Base-by-base conservation (phyloP, 495 filamentous ascomycete species). In the Annulohypoxylon bovei region DNA sequence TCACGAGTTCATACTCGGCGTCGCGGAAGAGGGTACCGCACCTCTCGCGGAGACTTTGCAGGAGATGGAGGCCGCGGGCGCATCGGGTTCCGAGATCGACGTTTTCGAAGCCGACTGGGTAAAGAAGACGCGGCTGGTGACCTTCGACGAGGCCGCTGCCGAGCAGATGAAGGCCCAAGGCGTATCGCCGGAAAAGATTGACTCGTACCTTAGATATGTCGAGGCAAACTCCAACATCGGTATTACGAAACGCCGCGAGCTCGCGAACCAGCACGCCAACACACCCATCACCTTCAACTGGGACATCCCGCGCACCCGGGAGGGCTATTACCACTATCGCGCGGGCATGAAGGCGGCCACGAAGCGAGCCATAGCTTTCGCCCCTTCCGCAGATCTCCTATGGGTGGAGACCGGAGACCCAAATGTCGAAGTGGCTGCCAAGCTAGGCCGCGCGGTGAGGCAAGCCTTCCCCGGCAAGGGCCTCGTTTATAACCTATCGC, bases 371-470 rank as follows among this genome's bases (percentile, higher is more conserved):
- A 89, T 94, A 64, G 92, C 89, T 44, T 99, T 97, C 64, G 93
- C 87, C 2, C 95, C 95, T 2, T 97, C 92, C 77, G 94, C 95
- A 4, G 95, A 99, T 76, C 90, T 99, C 4, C 88, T 99, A 18
- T 99, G 95, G 95, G 91, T 98, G 9, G 95, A 99, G 81, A 99
- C 95, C 3, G 95, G 92, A 32, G 89, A 93, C 73, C 95, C 95
- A 7, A 87, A 87, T 52, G 92, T 98, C 27, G 77, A 87, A 44
- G 92, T 95, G 49, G 92, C 92, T 1, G 81, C 82, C 5, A 82
- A 82, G 61, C 94, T 99, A 68, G 91, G 93, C 1, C 82, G 84
- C 2, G 87, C 94, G 32, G 93, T 99, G 59, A 86, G 90, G 23
- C 75, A 76, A 4, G 80, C 67, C 3, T 81, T 83, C 73, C 92